Evolutionary conservation across 345 rosid genomes (phyloP), one percentile per base, ranked within the genome.

Genomic region (Trapa bicornis): DNA sequence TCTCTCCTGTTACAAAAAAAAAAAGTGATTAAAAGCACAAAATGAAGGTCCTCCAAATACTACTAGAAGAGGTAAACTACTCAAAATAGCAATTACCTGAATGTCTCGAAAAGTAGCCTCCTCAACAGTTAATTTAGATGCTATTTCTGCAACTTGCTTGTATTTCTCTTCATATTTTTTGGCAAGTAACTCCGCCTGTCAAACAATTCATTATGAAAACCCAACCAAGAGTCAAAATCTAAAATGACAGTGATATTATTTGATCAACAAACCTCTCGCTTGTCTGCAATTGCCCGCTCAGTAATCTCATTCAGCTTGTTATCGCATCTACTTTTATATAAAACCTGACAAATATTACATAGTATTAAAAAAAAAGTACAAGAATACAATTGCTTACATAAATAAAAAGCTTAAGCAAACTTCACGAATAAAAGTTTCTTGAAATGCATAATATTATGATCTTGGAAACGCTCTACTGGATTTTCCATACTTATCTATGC

Each of bases 101-200:
- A 85, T 79, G 67, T 89, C 99, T 43, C 91, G 96, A 79, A 89
- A 91, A 69, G 83, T 87, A 66, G 99, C 97, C 71, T 94, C 99
- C 78, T 94, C 95, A 68, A 94, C 80, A 33, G 99, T 86, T 79
- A 94, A 83, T 74, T 91, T 91, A 74, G 99, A 91, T 60, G 96
- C 96, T 76, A 89, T 73, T 80, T 89, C 97, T 69, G 96, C 89
- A 63, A 91, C 97, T 83, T 94, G 99, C 80, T 86, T 91, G 81
- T 94, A 94, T 80, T 86, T 94, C 80, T 94, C 99, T 80, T 91
- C 97, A 76, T 91, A 91, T 77, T 94, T 94, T 80, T 89, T 94
- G 50, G 85, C 90, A 82, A 89, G 79, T 68, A 76, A 71, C 76
- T 89, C 97, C 33, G 95, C 99, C 99, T 94, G 80, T 67, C 75